These are phyloP conservation scores for Barnettozyma wickerhamii DNA, from an alignment of 805 yeast species.

Conservation along the genomic window DNA sequence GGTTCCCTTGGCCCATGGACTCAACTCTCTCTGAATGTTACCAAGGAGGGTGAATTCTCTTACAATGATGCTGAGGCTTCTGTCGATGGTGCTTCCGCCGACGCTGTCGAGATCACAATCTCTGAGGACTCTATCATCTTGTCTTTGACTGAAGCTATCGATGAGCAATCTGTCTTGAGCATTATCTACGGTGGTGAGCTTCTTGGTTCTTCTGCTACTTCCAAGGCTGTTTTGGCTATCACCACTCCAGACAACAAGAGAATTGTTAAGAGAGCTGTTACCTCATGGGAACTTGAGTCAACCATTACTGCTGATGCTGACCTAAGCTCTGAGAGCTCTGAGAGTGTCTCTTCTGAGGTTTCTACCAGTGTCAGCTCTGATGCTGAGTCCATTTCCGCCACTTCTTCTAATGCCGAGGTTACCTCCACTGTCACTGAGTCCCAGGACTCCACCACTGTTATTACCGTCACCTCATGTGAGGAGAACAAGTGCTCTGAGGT, in stretches of 20 bases:
- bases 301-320: neutral
- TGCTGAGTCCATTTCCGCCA: neutral
- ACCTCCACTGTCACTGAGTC: neutral
- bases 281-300: conserved; percentile 1
- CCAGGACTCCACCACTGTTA: neutral
- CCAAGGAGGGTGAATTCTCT: conserved; percentile 1
- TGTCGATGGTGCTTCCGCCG: conserved; percentile 8
- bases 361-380: neutral
- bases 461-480: neutral
- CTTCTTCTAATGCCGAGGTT: neutral
- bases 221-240: neutral
- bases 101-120: neutral
- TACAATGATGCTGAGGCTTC: conserved; percentile 6
- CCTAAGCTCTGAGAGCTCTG: neutral
- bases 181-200: conserved; percentile 2
- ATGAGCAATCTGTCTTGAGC: neutral
- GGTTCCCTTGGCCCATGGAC: conserved; percentile 8
- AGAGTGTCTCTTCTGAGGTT: neutral
- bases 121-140: neutral
- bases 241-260: conserved; percentile 16
- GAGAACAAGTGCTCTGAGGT: neutral
- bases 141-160: neutral
- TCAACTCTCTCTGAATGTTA: neutral
- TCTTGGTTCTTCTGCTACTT: neutral
- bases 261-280: conserved; percentile 5